Evolutionary conservation across 441 rosid genomes (phyloP), one percentile per base, ranked within the genome.

Genomic region (Gossypium armourianum): DNA sequence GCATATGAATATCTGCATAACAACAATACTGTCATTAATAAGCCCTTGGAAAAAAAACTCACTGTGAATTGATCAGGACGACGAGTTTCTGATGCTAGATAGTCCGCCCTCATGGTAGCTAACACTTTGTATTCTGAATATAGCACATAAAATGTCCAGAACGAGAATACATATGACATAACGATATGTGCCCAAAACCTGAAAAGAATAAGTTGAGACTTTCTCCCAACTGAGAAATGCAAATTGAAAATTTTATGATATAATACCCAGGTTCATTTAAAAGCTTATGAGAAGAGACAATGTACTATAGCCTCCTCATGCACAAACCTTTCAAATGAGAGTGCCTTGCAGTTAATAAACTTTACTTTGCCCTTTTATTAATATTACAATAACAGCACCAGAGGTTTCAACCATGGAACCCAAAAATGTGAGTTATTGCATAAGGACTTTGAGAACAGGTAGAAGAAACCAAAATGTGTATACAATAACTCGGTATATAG

Each of bases 31-130:
- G 15, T 24, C 28, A 62, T 62, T 47, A 53, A 53, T 62, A 62
- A 62, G 67, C 50, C 12, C 52, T 9, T 1, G 17, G 16, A 23
- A 40, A 19, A 28, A 45, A 43, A 77, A 86, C 96, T 85, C 71
- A 93, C 97, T 0, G 97, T 89, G 76, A 87, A 87, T 74, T 91
- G 98, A 78, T 93, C 97, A 63, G 98, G 96, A 55, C 94, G 96
- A 56, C 97, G 97, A 55, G 62, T 76, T 80, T 83, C 97, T 4
- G 90, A 79, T 45, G 94, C 97, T 67, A 91, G 78, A 84, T 86
- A 88, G 32, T 61, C 86, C 83, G 88, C 56, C 75, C 97, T 87
- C 96, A 87, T 84, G 69, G 23, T 69, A 72, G 94, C 81, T 75
- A 89, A 75, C 61, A 70, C 62, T 88, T 85, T 86, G 75, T 93